phyloP scores from a whole-genome alignment of 2,329 filamentous ascomycete genomes.

The Diaporthe eres region DNA sequence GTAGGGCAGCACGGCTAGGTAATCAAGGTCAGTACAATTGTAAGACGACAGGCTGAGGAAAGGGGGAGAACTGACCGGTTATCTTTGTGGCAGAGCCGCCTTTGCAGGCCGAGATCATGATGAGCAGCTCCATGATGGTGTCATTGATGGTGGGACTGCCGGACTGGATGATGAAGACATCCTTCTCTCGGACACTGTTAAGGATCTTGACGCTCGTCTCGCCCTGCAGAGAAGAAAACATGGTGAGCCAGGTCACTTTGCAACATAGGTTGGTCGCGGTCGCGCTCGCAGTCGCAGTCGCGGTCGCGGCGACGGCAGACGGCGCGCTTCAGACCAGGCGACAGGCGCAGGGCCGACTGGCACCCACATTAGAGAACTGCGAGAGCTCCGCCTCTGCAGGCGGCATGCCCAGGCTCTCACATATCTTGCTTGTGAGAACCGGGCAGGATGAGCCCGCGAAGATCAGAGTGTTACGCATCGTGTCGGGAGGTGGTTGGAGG shows the following conservation, averaged over 20 bases:
- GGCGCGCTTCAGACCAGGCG: conserved; percentile 45
- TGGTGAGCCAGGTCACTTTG: conserved; percentile 41
- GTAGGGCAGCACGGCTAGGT: conserved; percentile 86
- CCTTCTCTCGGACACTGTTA: conserved; percentile 91
- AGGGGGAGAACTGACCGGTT: conserved; percentile 75
- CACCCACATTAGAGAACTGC: conserved; percentile 75
- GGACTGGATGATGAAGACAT: conserved; percentile 99
- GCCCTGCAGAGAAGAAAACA: conserved; percentile 61
- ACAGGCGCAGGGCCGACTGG: conserved; percentile 35
- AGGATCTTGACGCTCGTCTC: conserved; percentile 79
- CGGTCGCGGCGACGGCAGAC: conserved; percentile 33
- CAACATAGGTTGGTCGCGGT: conserved; percentile 23
- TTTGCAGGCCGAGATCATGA: conserved; percentile 99
- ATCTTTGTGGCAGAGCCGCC: conserved; percentile 97
- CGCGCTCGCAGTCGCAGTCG: neutral
- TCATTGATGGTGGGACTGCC: conserved; percentile 97
- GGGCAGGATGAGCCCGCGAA: conserved; percentile 79
- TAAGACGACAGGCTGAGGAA: conserved; percentile 32
- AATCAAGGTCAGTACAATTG: conserved; percentile 20
- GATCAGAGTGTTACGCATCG: conserved; percentile 77
- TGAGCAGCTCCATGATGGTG: conserved; percentile 98
- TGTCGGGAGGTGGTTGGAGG: conserved; percentile 42
- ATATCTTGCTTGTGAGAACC: conserved; percentile 75
- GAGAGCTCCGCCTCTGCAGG: conserved; percentile 76
- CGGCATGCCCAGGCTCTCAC: conserved; percentile 76